phyloP scores from a whole-genome alignment of 2,329 filamentous ascomycete genomes.

The Trichoderma sp. region DNA sequence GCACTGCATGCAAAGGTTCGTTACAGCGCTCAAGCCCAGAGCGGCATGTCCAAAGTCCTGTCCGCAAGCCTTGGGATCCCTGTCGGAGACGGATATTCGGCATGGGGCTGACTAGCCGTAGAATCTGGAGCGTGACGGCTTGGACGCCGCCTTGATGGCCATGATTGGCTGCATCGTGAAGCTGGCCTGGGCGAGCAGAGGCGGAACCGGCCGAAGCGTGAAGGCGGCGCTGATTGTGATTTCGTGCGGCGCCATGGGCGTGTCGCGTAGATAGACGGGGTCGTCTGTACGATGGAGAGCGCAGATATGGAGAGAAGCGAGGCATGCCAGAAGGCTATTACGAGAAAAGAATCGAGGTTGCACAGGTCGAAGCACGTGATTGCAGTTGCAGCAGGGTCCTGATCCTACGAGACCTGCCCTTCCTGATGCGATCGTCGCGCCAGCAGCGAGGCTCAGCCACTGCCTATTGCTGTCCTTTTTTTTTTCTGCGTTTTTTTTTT shows the following conservation, averaged over 20 bases:
- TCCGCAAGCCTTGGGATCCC: neutral
- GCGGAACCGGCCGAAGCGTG: slow-evolving; percentile 13
- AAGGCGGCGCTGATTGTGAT: neutral
- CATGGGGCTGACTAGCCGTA: slow-evolving; percentile 12
- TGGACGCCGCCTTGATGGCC: neutral
- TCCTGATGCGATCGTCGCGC: neutral
- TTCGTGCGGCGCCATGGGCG: neutral
- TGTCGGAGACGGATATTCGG: slow-evolving; percentile 17
- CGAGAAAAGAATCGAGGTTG: neutral
- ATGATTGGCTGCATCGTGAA: slow-evolving; percentile 2
- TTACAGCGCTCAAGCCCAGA: slow-evolving; percentile 25
- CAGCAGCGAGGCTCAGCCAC: neutral
- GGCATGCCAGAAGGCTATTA: neutral
- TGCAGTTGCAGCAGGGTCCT: neutral
- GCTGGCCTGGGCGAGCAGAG: neutral
- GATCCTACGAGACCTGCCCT: neutral
- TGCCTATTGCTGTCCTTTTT: neutral
- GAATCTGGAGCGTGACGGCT: neutral
- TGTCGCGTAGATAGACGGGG: neutral
- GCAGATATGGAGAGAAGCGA: neutral
- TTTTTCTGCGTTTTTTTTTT: neutral
- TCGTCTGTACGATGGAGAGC: neutral
- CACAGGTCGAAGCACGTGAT: neutral
- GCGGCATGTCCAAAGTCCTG: slow-evolving; percentile 19
- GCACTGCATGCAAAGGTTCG: slow-evolving; percentile 13